Conservation (phyloP, 768 basidiomycete species). For the Termitomyces sp. region DNA sequence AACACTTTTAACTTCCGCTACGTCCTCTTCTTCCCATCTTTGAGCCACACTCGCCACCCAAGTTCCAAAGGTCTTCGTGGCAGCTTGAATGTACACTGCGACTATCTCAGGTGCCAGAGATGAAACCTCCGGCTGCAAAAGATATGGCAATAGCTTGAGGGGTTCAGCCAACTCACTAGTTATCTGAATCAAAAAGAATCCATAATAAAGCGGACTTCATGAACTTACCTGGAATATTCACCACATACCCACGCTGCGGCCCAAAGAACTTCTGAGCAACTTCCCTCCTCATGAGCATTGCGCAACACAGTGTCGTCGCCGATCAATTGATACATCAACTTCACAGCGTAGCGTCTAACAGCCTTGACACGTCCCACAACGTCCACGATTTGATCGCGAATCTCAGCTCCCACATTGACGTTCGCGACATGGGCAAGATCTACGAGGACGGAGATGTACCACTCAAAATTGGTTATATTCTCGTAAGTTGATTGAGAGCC, state of each 20-base stretch:
- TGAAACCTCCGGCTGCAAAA: conserved; percentile 60
- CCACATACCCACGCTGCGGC: conserved; percentile 97
- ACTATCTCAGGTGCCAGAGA: conserved; percentile 61
- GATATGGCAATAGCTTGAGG: conserved; percentile 65
- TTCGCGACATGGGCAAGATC: conserved; percentile 87
- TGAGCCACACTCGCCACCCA: conserved; percentile 79
- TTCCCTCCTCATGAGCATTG: conserved; percentile 64
- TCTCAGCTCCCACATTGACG: conserved; percentile 71
- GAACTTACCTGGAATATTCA: conserved; percentile 82
- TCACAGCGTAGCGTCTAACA: conserved; percentile 75
- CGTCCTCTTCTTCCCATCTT: conserved; percentile 71
- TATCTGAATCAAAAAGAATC: conserved; percentile 1
- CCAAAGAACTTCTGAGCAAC: conserved; percentile 84
- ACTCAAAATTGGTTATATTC: conserved; percentile 91
- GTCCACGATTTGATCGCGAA: conserved; percentile 84
- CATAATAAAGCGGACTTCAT: not conserved
- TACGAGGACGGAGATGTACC: conserved; percentile 94
- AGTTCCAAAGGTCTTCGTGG: conserved; percentile 81
- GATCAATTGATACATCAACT: conserved; percentile 77
- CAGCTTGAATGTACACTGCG: conserved; percentile 78
- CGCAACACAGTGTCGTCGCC: conserved; percentile 73
- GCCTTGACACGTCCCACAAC: conserved; percentile 78
- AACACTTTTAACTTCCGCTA: conserved; percentile 58
- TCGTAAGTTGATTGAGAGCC: conserved; percentile 82
- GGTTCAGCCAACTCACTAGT: conserved; percentile 76